Evolutionary conservation across 768 basidiomycete genomes (phyloP).

Genomic region (Kwoniella sp.): DNA sequence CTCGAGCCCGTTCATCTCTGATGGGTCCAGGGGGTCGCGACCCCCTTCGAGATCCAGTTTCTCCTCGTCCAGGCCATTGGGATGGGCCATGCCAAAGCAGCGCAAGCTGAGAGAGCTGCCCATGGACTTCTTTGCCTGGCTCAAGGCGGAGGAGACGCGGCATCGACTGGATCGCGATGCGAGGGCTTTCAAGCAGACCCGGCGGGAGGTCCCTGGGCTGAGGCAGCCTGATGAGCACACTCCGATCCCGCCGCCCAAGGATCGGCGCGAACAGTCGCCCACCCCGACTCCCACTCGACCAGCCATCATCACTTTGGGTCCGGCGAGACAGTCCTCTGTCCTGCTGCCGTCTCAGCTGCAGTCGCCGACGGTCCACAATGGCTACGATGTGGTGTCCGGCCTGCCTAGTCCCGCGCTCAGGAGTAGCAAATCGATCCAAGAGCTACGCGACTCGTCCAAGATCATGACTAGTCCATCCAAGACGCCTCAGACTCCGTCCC

Average conservation of each 20-base stretch:
- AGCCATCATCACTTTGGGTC: too few relatives aligned
- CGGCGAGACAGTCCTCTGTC: background rate
- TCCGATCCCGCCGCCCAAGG: too few relatives aligned
- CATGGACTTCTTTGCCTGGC: constrained; percentile 45
- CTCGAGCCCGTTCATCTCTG: constrained; percentile 27
- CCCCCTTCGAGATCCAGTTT: constrained; percentile 39
- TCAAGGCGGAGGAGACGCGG: constrained; percentile 32
- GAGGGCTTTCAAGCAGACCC: constrained; percentile 1
- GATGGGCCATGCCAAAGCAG: constrained; percentile 26
- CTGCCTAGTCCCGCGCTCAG: constrained; percentile 13
- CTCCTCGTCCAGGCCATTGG: constrained; percentile 39
- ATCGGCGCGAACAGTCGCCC: background rate
- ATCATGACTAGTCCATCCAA: constrained; percentile 7
- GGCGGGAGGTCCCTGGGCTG: constrained; percentile 1
- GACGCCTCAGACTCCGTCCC: background rate
- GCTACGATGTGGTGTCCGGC: background rate
- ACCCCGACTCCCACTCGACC: constrained; percentile 15
- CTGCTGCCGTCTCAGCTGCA: background rate
- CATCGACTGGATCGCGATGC: constrained; percentile 4
- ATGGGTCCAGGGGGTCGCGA: constrained; percentile 17
- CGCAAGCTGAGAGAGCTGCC: constrained; percentile 32
- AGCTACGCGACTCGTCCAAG: constrained; percentile 18
- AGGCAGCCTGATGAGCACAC: too few relatives aligned
- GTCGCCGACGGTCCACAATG: background rate
- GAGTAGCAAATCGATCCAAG: constrained; percentile 17